Percentiles rank a stretch among this genome's conserved stretches.
phyloP scores from a whole-genome alignment of 306 rosid species.

The Pachyrhizus erosus region DNA sequence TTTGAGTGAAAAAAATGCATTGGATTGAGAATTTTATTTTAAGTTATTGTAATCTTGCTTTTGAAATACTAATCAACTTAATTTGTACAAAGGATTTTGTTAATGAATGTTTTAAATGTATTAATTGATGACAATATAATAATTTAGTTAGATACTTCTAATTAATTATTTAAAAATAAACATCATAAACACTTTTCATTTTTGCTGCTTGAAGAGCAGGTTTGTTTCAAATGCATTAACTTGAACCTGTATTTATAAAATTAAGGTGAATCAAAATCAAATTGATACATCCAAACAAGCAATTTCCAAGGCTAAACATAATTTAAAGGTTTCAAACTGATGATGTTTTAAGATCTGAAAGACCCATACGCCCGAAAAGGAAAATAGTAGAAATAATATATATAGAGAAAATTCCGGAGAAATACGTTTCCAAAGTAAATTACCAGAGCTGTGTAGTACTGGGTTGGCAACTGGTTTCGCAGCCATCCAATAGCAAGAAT shows the following conservation, averaged over 20 bases:
- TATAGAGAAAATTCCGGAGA: neutral
- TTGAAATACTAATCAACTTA: neutral
- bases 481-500: constrained; percentile 26
- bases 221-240: neutral
- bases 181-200: neutral
- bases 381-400: neutral
- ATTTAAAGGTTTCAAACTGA: neutral
- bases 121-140: neutral
- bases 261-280: neutral
- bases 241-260: neutral
- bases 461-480: constrained; percentile 87
- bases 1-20: neutral
- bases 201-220: neutral
- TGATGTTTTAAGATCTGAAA: neutral
- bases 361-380: too few relatives aligned
- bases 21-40: neutral
- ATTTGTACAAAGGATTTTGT: neutral
- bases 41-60: neutral
- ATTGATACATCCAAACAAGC: neutral
- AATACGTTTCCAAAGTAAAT: constrained; percentile 30
- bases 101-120: neutral
- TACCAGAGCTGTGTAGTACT: constrained; percentile 95
- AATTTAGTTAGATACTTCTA: neutral
- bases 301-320: neutral
- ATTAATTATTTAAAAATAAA: neutral